phyloP scores from a whole-genome alignment of 2,329 filamentous ascomycete genomes.

The Fusarium austroafricanum region DNA sequence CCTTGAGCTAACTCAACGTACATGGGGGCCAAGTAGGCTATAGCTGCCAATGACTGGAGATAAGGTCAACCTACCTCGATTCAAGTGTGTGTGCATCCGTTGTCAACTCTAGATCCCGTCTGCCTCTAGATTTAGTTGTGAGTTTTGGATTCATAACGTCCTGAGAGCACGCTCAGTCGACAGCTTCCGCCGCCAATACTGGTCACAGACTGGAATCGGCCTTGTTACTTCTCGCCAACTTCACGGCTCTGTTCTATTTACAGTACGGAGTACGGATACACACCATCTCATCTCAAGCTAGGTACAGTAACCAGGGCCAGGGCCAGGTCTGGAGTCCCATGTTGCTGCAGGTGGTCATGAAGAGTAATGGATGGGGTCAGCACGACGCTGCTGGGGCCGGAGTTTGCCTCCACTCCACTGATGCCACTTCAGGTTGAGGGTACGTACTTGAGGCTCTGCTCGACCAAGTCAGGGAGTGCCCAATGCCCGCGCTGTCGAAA shows the following conservation, averaged over 20 bases:
- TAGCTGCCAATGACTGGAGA: background rate
- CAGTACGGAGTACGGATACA: background rate
- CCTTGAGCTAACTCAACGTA: conserved; percentile 17
- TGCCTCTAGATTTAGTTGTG: background rate
- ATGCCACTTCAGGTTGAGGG: conserved; percentile 12
- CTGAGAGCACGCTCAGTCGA: background rate
- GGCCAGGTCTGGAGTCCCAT: conserved; percentile 4
- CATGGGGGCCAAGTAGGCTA: background rate
- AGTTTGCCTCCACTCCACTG: conserved; percentile 16
- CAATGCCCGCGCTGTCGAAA: conserved; percentile 8
- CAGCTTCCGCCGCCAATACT: background rate
- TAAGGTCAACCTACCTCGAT: background rate
- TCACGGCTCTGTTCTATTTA: background rate
- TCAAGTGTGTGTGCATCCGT: background rate
- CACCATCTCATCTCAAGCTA: conserved; percentile 18
- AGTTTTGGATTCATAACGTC: background rate
- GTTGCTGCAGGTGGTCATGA: conserved; percentile 21
- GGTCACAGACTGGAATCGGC: background rate
- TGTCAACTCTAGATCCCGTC: background rate
- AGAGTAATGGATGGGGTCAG: conserved; percentile 27
- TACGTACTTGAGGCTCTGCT: conserved; percentile 34
- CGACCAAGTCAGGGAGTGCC: conserved; percentile 14
- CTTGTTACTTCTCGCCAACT: background rate
- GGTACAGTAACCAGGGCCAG: background rate
- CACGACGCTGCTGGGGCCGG: conserved; percentile 8